A percentile compares a stretch with the other conserved stretches of the same genome.
Evolutionary conservation across 2,329 filamentous ascomycete genomes (phyloP).

Genomic region (Pyricularia sp.): DNA sequence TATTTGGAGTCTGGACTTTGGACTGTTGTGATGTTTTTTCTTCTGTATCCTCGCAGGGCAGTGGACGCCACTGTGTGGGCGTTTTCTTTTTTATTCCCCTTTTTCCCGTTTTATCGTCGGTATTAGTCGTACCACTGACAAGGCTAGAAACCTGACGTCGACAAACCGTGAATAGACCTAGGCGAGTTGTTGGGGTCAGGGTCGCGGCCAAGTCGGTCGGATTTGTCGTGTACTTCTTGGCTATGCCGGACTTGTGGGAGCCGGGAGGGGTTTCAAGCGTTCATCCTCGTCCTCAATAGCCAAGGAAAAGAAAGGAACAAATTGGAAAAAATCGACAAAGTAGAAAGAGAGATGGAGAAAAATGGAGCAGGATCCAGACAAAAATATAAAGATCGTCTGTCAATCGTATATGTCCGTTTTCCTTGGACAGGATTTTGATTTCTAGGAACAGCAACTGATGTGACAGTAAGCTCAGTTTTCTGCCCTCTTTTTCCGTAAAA

Average conservation of each 20-base stretch:
- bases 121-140: not conserved
- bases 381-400: not conserved
- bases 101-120: not conserved
- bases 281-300: not conserved
- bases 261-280: conserved; percentile 1
- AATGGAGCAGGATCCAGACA: not conserved
- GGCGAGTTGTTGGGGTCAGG: not conserved
- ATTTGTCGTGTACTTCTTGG: not conserved
- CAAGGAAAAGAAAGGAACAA: not conserved
- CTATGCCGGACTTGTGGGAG: not conserved
- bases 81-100: not conserved
- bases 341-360: not conserved
- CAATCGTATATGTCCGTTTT: not conserved
- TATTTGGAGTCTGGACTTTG: not conserved
- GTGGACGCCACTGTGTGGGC: not conserved
- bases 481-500: not conserved
- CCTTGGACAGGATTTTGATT: not conserved
- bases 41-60: not conserved
- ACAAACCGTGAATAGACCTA: not conserved
- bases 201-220: not conserved
- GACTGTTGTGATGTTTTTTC: not conserved
- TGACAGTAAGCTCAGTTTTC: not conserved
- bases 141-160: not conserved
- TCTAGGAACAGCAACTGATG: not conserved
- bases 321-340: not conserved